A percentile compares a stretch with the other conserved stretches of the same genome.
Evolutionary conservation across 345 rosid species (phyloP).

Genomic region (Diplotaxis tenuifolia): DNA sequence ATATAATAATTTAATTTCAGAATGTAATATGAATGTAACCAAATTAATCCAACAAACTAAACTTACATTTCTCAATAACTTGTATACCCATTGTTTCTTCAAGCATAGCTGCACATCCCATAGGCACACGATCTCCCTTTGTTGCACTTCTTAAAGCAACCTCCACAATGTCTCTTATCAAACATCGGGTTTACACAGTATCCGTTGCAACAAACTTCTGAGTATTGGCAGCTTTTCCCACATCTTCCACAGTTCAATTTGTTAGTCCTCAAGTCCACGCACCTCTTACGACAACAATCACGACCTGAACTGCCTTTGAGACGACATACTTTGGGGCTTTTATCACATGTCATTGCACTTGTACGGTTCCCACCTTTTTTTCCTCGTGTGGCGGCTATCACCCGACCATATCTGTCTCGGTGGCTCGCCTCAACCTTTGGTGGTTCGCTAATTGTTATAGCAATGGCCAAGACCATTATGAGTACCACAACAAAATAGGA

Average conservation of each 20-base stretch:
- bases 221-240: constrained; percentile 51
- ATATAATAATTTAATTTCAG: background rate
- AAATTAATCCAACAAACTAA: constrained; percentile 27
- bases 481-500: constrained; percentile 25
- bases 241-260: constrained; percentile 52
- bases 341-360: constrained; percentile 44
- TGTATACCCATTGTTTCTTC: background rate
- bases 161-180: constrained; percentile 56
- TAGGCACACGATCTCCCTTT: constrained; percentile 48
- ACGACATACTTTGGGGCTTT: constrained; percentile 49
- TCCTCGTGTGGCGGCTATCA: background rate
- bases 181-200: constrained; percentile 57
- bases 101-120: constrained; percentile 66
- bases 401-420: background rate
- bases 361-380: constrained; percentile 15
- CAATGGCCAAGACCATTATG: constrained; percentile 29
- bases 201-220: constrained; percentile 55
- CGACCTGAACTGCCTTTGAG: constrained; percentile 52
- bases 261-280: constrained; percentile 46
- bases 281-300: constrained; percentile 57
- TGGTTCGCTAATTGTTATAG: constrained; percentile 27
- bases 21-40: constrained; percentile 1
- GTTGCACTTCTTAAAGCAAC: constrained; percentile 57
- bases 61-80: background rate
- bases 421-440: constrained; percentile 21